Base-by-base conservation (phyloP, 176 grass and related monocot genomes). In the Zizania latifolia region DNA sequence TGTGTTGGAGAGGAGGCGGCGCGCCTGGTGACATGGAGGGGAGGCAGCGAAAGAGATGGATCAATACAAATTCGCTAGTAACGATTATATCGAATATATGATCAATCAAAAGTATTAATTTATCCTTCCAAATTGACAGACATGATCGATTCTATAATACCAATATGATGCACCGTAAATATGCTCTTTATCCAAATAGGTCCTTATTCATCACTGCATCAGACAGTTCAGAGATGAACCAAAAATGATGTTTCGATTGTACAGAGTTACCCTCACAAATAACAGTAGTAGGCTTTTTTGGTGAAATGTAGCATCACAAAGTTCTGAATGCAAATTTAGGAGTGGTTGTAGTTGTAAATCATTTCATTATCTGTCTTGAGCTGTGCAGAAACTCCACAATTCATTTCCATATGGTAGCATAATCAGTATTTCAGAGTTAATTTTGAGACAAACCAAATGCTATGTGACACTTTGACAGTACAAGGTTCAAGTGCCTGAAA, bases 401-500 rank as follows among this genome's bases (percentile, higher is more conserved):
- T 45, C 7, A 11, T 38, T 70, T 56, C 26, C 13, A 11, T 28
- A 34, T 17, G 19, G 34, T 34, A 21, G 10, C 5, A 75, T 54
- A 59, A 22, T 31, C 38, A 34, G 16, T 60, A 31, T 62, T 19
- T n/a, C n/a, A 0, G 16, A 1, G 21, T 45, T 45, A 71, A 26
- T 31, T 14, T 56, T 76, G 32, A 34, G 9, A 3, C 38, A 9
- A 37, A 58, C 24, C 68, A 37, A 43, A 27, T 58, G 35, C 1
- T 65, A 7, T 58, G 12, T 84, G 64, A n/a, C n/a, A n/a, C n/a
- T n/a, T n/a, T n/a, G n/a, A 70, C 87, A 89, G 89, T 81, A 84
- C 63, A 82, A 87, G 76, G 89, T 89, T 62, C 53, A 65, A 15
- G 92, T 89, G 58, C 90, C 90, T 0, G 29, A 56, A 44, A 89